Evolutionary conservation across 2,329 filamentous ascomycete species (phyloP).

Genomic region (Catunica adiposa): DNA sequence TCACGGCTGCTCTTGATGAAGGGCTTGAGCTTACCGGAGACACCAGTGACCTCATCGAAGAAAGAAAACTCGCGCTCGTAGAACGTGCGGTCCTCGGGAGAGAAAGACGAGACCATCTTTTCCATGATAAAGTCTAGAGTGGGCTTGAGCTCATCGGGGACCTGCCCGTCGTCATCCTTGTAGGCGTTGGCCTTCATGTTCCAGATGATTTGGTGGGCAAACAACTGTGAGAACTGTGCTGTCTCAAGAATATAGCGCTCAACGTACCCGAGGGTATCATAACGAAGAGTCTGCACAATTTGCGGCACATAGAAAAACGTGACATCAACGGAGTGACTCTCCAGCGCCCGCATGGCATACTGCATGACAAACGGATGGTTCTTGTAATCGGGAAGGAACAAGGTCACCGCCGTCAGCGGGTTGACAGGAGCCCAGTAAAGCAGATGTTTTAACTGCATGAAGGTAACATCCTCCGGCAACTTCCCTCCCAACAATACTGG

Average conservation of each 20-base stretch:
- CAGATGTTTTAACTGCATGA: slow-evolving; percentile 75
- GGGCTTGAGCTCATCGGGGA: slow-evolving; percentile 85
- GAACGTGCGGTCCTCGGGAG: slow-evolving; percentile 60
- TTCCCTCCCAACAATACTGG: slow-evolving; percentile 63
- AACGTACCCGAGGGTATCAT: slow-evolving; percentile 85
- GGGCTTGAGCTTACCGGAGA: slow-evolving; percentile 90
- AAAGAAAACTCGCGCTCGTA: slow-evolving; percentile 95
- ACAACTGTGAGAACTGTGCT: slow-evolving; percentile 91
- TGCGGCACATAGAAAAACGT: slow-evolving; percentile 99
- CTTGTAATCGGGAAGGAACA: slow-evolving; percentile 79
- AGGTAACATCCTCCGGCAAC: slow-evolving; percentile 59
- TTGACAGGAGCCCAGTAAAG: slow-evolving; percentile 88
- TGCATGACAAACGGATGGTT: slow-evolving; percentile 90
- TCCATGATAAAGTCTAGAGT: slow-evolving; percentile 80
- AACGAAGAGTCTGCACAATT: slow-evolving; percentile 86
- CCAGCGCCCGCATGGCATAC: slow-evolving; percentile 88
- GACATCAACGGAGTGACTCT: slow-evolving; percentile 88
- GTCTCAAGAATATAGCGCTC: slow-evolving; percentile 95
- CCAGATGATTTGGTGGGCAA: slow-evolving; percentile 99
- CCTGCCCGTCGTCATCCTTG: slow-evolving; percentile 84
- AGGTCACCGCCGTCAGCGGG: slow-evolving; percentile 80
- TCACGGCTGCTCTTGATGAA: slow-evolving; percentile 83
- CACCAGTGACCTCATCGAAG: slow-evolving; percentile 88
- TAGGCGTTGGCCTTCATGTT: slow-evolving; percentile 99
- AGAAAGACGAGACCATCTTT: slow-evolving; percentile 70